Percentiles rank a stretch among this genome's conserved stretches.
These are phyloP conservation scores for Erysiphe pisi DNA, from an alignment of 2,329 filamentous ascomycete species.

Conservation along the genomic window DNA sequence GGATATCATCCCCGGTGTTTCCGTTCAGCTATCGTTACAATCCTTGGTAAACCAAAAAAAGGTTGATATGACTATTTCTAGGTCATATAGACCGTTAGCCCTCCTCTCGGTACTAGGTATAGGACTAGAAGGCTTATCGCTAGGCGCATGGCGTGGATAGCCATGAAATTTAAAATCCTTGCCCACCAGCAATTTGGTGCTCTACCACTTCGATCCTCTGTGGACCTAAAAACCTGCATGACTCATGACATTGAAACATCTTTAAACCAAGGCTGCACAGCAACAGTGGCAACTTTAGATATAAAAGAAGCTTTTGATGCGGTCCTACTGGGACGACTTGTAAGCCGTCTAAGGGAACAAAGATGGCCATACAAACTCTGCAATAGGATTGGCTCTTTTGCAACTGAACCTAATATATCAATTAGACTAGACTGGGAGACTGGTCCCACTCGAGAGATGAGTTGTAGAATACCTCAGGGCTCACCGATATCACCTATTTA, in stretches of 20 bases:
- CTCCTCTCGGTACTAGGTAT: not conserved
- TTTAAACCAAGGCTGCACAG: not conserved
- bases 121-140: not conserved
- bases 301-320: not conserved
- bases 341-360: not conserved
- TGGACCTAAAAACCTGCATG: not conserved
- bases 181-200: not conserved
- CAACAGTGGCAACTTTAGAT: not conserved
- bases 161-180: not conserved
- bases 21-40: not conserved
- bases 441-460: no score
- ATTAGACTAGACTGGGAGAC: not conserved
- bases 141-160: not conserved
- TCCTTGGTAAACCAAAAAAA: not conserved
- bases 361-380: not conserved
- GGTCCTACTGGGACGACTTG: not conserved
- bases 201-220: no score
- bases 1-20: not conserved
- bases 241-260: not conserved
- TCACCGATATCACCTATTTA: no score
- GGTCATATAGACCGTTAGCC: not conserved
- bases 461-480: no score
- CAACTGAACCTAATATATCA: not conserved
- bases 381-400: constrained; percentile 1
- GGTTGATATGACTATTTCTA: not conserved